A percentile compares a stretch with the other conserved stretches of the same genome.
Conservation (phyloP, 306 rosid genomes). For the Spatholobus suberectus region DNA sequence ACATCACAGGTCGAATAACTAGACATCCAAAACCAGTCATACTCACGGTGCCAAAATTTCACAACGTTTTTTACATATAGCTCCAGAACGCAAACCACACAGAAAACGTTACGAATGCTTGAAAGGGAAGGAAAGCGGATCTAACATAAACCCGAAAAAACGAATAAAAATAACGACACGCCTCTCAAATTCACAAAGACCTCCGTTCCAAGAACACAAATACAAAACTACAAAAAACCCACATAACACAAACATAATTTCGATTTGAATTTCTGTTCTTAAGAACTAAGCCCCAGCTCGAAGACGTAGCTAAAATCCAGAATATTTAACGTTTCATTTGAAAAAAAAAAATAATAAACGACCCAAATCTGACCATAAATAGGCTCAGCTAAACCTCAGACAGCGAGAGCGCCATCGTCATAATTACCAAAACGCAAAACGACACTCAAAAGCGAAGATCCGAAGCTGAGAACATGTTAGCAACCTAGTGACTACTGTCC, state of each 20-base stretch:
- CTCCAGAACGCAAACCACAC: background rate
- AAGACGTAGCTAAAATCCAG: background rate
- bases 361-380: background rate
- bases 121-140: background rate
- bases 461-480: slow-evolving; percentile 2
- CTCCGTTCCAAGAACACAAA: background rate
- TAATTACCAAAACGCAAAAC: background rate
- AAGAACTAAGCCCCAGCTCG: background rate
- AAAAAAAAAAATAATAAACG: background rate
- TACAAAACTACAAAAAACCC: too few species aligned
- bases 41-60: background rate
- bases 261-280: background rate
- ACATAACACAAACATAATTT: background rate
- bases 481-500: background rate
- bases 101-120: background rate
- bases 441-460: slow-evolving; percentile 36
- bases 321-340: background rate
- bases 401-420: background rate
- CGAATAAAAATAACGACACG: background rate
- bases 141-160: slow-evolving; percentile 1
- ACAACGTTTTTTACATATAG: background rate
- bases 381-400: too few species aligned
- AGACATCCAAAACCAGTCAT: background rate
- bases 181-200: background rate
- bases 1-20: background rate